These are phyloP conservation scores for Quercus phellos DNA, from an alignment of 331 rosid species.

Conservation along the genomic window DNA sequence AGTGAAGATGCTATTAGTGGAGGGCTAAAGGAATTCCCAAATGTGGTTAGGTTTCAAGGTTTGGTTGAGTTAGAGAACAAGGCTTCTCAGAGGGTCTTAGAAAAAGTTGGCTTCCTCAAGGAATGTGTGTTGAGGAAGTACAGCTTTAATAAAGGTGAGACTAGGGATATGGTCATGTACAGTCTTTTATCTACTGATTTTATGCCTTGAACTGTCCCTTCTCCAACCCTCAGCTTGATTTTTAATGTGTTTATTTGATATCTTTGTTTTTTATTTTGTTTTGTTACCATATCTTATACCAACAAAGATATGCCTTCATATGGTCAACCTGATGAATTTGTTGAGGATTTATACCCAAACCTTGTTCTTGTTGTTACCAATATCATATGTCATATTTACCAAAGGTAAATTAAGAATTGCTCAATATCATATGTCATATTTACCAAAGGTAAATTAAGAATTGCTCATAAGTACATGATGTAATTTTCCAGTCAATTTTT, in stretches of 20 bases:
- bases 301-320: too few species aligned
- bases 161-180: neutral
- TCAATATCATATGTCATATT: too few species aligned
- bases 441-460: neutral
- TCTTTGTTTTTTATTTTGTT: neutral
- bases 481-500: neutral
- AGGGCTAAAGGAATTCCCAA: slow-evolving; percentile 1
- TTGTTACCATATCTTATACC: too few species aligned
- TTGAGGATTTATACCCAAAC: neutral
- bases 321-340: neutral
- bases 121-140: slow-evolving; percentile 11
- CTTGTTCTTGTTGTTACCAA: too few species aligned
- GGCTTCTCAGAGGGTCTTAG: slow-evolving; percentile 21
- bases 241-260: neutral
- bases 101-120: slow-evolving; percentile 17
- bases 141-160: slow-evolving; percentile 7
- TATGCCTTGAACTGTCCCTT: neutral
- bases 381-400: neutral
- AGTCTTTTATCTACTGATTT: slow-evolving; percentile 9
- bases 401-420: neutral
- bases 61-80: slow-evolving; percentile 10
- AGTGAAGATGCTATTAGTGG: slow-evolving; percentile 11
- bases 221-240: neutral
- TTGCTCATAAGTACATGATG: neutral
- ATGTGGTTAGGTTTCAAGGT: slow-evolving; percentile 14